A percentile compares a stretch with the other conserved stretches of the same genome.
These are phyloP conservation scores for Phytophthora citricola DNA, from an alignment of 352 stramenopile genomes.

Conservation along the genomic window DNA sequence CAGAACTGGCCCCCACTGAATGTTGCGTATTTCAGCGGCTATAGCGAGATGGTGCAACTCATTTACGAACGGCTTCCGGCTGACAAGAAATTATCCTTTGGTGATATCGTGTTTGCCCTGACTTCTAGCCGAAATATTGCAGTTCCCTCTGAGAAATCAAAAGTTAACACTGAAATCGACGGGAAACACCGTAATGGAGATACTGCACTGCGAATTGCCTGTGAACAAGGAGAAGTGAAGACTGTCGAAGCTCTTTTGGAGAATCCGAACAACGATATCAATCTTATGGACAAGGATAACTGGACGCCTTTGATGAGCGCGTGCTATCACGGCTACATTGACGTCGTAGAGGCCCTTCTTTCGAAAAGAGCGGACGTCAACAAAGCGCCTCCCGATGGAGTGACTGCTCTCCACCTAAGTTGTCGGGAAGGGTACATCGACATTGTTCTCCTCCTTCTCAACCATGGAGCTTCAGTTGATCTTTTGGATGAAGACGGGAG, in stretches of 20 bases:
- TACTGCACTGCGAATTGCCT: not conserved
- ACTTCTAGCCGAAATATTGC: no score
- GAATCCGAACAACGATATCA: not conserved
- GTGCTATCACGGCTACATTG: not conserved
- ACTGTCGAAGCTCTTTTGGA: not conserved
- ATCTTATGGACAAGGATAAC: not conserved
- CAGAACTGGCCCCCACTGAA: not conserved
- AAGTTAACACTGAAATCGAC: not conserved
- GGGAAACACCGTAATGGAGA: not conserved
- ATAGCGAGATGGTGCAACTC: not conserved
- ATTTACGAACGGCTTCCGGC: not conserved
- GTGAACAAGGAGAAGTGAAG: not conserved
- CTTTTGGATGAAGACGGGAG: not conserved
- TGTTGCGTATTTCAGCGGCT: not conserved
- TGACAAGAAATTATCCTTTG: not conserved
- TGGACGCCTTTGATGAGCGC: not conserved
- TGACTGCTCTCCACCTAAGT: conserved; percentile 9
- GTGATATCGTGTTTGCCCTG: not conserved
- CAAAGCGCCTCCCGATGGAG: not conserved
- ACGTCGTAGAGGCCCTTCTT: not conserved
- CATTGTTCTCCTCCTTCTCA: not conserved
- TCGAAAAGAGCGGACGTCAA: no score
- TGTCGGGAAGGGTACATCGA: conserved; percentile 5
- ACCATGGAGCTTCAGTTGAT: conserved; percentile 9
- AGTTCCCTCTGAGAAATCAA: no score